Base-by-base conservation (phyloP, 129 eudicot species). In the Escallonia herrerae region DNA sequence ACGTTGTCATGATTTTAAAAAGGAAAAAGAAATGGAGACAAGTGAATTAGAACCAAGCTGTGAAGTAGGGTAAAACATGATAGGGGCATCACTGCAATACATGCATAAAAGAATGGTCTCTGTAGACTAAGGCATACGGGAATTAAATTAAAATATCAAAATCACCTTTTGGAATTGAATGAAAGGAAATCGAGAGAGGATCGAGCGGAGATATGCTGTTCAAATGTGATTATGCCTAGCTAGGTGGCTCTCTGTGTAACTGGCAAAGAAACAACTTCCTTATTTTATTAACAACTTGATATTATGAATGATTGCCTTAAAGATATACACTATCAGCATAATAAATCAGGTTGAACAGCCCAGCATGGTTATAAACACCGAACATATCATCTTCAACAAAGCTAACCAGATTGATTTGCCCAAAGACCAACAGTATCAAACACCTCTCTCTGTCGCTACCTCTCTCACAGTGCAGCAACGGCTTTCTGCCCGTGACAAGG, bases 121-220 rank as follows among this genome's bases (percentile, higher is more conserved):
- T 11, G 12, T 7, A 49, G 12, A 11, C 12, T 46, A 49, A 49
- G 54, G 12, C 9, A 49, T 49, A 8, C 2, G 10, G 10, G 6
- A 49, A 49, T 7, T n/a, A 48, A 48, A 61, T 10, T 56, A 2
- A 56, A 68, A 68, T 43, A 58, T 2, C 5, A 46, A 46, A 58
- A 7, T 41, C 50, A 60, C 2, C 75, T 70, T 70, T 61, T 40
- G 52, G 67, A 42, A 38, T 60, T 62, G 43, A 62, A 60, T 22
- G 43, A n/a, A 61, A 14, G 61, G 42, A 60, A 46, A 70, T 70
- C 75, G 60, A 60, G 51, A 68, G 63, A 61, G 43, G 72, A 68
- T 68, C 43, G 62, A 69, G 73, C 8, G 43, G 61, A 58, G 75
- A 70, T 70, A 11, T 41, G 67, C 52, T 49, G 15, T 11, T 69